These are phyloP conservation scores for Huntiella savannae DNA, from an alignment of 2,329 filamentous ascomycete genomes.

Conservation along the genomic window DNA sequence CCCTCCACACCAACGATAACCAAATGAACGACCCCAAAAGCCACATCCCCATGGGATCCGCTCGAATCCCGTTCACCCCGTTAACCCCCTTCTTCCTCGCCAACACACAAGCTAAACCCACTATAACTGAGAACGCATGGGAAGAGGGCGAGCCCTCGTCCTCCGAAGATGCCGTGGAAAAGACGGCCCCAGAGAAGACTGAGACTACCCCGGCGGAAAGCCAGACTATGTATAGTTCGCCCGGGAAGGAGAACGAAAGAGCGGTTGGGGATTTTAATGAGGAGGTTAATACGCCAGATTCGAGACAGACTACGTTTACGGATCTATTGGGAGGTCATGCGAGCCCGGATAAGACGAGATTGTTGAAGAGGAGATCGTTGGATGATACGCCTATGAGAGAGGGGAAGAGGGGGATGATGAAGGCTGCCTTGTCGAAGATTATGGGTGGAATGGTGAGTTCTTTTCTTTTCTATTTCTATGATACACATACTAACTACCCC, in stretches of 20 bases:
- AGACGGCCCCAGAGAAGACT: not conserved
- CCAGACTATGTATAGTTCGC: not conserved
- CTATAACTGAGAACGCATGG: slow-evolving; percentile 34
- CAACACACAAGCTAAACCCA: slow-evolving; percentile 26
- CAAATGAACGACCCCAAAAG: too few relatives aligned
- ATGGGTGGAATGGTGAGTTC: slow-evolving; percentile 32
- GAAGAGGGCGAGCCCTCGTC: slow-evolving; percentile 31
- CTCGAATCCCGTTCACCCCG: slow-evolving; percentile 20
- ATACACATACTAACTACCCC: not conserved
- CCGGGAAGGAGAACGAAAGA: not conserved
- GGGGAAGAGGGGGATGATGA: slow-evolving; percentile 17
- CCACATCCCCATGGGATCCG: too few relatives aligned
- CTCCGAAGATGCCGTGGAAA: not conserved
- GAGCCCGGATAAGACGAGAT: too few relatives aligned
- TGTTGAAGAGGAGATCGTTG: too few relatives aligned
- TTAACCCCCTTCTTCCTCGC: slow-evolving; percentile 25
- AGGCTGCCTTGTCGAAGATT: slow-evolving; percentile 26
- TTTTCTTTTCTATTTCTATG: not conserved
- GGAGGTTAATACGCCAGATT: too few relatives aligned
- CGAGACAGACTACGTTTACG: too few relatives aligned
- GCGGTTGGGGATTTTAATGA: not conserved
- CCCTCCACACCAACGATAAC: too few relatives aligned
- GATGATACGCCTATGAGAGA: slow-evolving; percentile 7
- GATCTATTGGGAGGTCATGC: too few relatives aligned
- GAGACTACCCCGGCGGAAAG: not conserved